phyloP scores from a whole-genome alignment of 2,329 filamentous ascomycete genomes.

The Blastomyces silverae region DNA sequence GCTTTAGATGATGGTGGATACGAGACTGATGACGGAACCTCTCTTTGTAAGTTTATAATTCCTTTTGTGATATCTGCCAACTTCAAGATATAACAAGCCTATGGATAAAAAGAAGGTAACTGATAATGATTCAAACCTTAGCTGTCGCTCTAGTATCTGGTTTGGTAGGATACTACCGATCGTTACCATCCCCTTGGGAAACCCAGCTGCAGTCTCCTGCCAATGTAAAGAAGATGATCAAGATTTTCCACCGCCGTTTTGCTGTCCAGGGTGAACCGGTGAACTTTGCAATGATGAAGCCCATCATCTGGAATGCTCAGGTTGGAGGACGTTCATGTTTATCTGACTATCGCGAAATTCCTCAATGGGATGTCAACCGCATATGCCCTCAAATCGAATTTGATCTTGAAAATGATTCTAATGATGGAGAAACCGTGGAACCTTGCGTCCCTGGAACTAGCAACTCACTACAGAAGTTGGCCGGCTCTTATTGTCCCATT shows the following conservation, averaged over 20 bases:
- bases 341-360: background rate
- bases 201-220: background rate
- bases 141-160: background rate
- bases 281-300: background rate
- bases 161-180: background rate
- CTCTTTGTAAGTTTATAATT: background rate
- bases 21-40: background rate
- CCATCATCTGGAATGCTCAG: constrained; percentile 10
- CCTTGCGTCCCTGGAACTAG: background rate
- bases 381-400: background rate
- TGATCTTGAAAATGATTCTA: background rate
- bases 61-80: background rate
- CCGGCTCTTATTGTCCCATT: background rate
- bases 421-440: constrained; percentile 1
- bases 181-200: background rate
- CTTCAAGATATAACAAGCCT: background rate
- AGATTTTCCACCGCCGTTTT: constrained; percentile 7
- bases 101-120: background rate
- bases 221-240: constrained; percentile 11
- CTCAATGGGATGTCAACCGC: background rate
- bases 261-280: background rate
- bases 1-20: background rate
- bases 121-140: background rate
- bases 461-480: background rate
- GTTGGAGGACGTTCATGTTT: background rate